phyloP scores from a whole-genome alignment of 2,329 filamentous ascomycete species.

The Aurifilum marmelostoma region DNA sequence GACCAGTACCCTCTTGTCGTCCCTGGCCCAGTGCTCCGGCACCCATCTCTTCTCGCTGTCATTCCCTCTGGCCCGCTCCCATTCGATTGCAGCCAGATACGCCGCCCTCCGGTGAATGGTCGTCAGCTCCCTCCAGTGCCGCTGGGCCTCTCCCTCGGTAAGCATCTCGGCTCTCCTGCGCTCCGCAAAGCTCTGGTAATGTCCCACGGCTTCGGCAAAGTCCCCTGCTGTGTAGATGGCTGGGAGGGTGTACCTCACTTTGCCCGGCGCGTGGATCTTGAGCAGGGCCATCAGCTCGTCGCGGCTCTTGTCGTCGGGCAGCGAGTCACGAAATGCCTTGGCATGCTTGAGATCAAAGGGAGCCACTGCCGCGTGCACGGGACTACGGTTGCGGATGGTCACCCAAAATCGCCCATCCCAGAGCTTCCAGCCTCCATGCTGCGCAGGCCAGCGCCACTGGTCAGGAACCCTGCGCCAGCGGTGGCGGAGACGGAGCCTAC shows the following conservation, averaged over 20 bases:
- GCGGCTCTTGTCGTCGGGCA: slow-evolving; percentile 38
- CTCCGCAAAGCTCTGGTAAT: slow-evolving; percentile 31
- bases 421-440: slow-evolving; percentile 42
- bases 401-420: slow-evolving; percentile 70
- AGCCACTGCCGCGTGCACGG: slow-evolving; percentile 46
- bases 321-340: slow-evolving; percentile 52
- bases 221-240: slow-evolving; percentile 54
- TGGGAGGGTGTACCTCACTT: slow-evolving; percentile 59
- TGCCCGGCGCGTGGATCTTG: slow-evolving; percentile 55
- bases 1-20: slow-evolving; percentile 46
- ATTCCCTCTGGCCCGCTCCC: background rate
- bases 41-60: background rate
- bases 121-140: slow-evolving; percentile 15
- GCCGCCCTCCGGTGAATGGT: background rate
- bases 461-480: slow-evolving; percentile 16
- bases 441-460: slow-evolving; percentile 34
- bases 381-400: slow-evolving; percentile 48
- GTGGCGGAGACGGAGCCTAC: slow-evolving; percentile 29
- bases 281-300: slow-evolving; percentile 48
- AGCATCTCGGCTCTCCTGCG: slow-evolving; percentile 15
- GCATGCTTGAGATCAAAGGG: slow-evolving; percentile 50
- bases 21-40: background rate
- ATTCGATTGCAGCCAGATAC: slow-evolving; percentile 1
- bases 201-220: slow-evolving; percentile 33
- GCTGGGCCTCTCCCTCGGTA: slow-evolving; percentile 9